Percentiles rank a stretch among this genome's conserved stretches.
phyloP scores from a whole-genome alignment of 1,284 basidiomycete genomes.

The Vanrija sp. region DNA sequence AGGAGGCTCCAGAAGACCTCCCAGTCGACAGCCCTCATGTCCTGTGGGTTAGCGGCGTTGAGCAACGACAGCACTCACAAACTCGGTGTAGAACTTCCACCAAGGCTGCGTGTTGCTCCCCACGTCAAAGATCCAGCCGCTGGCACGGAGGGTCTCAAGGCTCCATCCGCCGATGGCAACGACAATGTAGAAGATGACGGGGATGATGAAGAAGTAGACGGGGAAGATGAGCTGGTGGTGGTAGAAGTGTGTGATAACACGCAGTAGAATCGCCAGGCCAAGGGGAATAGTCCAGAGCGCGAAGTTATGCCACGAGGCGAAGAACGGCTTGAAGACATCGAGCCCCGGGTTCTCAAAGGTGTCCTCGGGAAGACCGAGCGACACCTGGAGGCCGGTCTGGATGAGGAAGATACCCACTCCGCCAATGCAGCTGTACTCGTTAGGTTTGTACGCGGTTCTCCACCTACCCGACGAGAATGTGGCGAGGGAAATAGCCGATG shows the following conservation, averaged over 20 bases:
- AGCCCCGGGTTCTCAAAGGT: slow-evolving; percentile 59
- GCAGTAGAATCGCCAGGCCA: slow-evolving; percentile 68
- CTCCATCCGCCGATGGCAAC: slow-evolving; percentile 64
- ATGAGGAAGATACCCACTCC: slow-evolving; percentile 92
- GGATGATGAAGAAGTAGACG: slow-evolving; percentile 80
- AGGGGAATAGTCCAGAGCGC: slow-evolving; percentile 73
- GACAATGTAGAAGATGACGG: slow-evolving; percentile 76
- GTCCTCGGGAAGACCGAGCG: slow-evolving; percentile 76
- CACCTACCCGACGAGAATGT: slow-evolving; percentile 78
- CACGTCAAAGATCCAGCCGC: slow-evolving; percentile 89
- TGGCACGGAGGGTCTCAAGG: slow-evolving; percentile 59
- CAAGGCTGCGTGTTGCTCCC: slow-evolving; percentile 62
- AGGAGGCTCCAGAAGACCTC: slow-evolving; percentile 67
- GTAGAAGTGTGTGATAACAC: slow-evolving; percentile 74
- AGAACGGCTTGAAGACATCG: slow-evolving; percentile 59
- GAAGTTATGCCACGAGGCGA: slow-evolving; percentile 60
- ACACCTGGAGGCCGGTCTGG: slow-evolving; percentile 80
- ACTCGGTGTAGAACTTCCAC: slow-evolving; percentile 77
- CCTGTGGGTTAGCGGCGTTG: slow-evolving; percentile 33
- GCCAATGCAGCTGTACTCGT: slow-evolving; percentile 61
- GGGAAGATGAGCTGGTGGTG: slow-evolving; percentile 92
- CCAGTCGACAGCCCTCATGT: slow-evolving; percentile 62
- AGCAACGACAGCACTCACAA: slow-evolving; percentile 52
- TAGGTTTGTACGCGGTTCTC: no score
- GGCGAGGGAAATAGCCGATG: slow-evolving; percentile 94